Evolutionary conservation across 768 basidiomycete species (phyloP), one percentile per base, ranked within the genome.

Genomic region (Macrolepiota dolichaula): DNA sequence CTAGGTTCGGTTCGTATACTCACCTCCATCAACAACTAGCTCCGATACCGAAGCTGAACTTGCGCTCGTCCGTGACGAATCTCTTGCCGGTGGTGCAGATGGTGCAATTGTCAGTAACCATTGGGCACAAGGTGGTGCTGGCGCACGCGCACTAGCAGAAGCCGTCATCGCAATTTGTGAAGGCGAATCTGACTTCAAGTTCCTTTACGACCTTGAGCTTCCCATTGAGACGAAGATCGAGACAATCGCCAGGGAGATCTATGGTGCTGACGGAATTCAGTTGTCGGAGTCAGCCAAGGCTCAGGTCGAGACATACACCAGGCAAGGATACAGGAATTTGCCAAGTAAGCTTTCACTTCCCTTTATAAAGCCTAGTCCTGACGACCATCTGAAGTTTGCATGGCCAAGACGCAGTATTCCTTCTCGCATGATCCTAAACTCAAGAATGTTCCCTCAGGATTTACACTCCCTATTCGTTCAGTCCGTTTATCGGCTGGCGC

Each of bases 321-420:
- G 83, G 55, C 96, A 98, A 76, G 96, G 96, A 51, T 94, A 89
- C 69, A 73, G 83, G 51, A 76, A 83, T 64, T 80, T 94, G 36
- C 89, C 92, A 1, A 92, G 92, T 93, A 71, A 67, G 91, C 75
- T 29, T 49, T 46, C 11, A 2, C 57, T 40, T 38, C 12, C 22
- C 50, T 51, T 49, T 38, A 27, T 9, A n/a, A 29, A 53, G 2
- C 1, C 35, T 22, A 35, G 25, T 56, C 50, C 27, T 62, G 32
- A 57, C 68, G 2, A 63, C 51, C 65, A 51, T 63, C 69, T 52
- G 57, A 66, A 89, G 94, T 96, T 71, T 96, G 94, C 76, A 93
- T 96, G 92, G 94, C 94, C 52, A 96, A 97, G 82, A 98, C 96
- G 4, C 96, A 97, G 64, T 94, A 98, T 67, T 97, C 95, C 19